A percentile compares a stretch with the other conserved stretches of the same genome.
Evolutionary conservation across 768 basidiomycete species (phyloP).

Genomic region (Vararia minispora): DNA sequence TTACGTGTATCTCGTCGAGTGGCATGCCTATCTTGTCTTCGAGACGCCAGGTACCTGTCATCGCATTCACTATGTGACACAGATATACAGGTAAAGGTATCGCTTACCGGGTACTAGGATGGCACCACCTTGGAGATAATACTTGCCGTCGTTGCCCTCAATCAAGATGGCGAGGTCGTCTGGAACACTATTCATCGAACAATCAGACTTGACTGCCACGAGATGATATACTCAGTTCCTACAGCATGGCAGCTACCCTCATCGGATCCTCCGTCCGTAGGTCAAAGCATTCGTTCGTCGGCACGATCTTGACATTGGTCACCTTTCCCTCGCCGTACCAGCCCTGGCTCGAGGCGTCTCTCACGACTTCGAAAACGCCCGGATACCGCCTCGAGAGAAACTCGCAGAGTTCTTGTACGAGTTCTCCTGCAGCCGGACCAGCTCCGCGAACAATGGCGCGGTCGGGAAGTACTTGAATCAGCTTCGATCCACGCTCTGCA

Average conservation of each 20-base stretch:
- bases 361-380: constrained; percentile 34
- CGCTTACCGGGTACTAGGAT: constrained; percentile 49
- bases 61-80: too few relatives aligned
- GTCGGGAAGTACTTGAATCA: constrained; percentile 37
- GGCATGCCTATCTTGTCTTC: constrained; percentile 65
- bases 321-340: constrained; percentile 38
- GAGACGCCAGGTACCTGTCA: constrained; percentile 64
- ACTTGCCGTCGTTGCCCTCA: constrained; percentile 51
- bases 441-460: constrained; percentile 23
- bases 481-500: constrained; percentile 33
- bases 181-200: constrained; percentile 9
- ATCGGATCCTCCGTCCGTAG: constrained; percentile 47
- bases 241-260: constrained; percentile 52
- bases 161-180: constrained; percentile 17
- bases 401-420: constrained; percentile 58
- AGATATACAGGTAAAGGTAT: neutral
- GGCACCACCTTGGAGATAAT: constrained; percentile 67
- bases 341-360: constrained; percentile 27
- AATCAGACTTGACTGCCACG: constrained; percentile 20
- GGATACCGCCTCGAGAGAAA: constrained; percentile 58
- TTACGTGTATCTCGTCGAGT: constrained; percentile 60
- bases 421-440: constrained; percentile 33
- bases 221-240: neutral
- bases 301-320: constrained; percentile 37
- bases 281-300: constrained; percentile 37